phyloP scores from a whole-genome alignment of 106 monocot genomes.

The Dactylorhiza incarnata region DNA sequence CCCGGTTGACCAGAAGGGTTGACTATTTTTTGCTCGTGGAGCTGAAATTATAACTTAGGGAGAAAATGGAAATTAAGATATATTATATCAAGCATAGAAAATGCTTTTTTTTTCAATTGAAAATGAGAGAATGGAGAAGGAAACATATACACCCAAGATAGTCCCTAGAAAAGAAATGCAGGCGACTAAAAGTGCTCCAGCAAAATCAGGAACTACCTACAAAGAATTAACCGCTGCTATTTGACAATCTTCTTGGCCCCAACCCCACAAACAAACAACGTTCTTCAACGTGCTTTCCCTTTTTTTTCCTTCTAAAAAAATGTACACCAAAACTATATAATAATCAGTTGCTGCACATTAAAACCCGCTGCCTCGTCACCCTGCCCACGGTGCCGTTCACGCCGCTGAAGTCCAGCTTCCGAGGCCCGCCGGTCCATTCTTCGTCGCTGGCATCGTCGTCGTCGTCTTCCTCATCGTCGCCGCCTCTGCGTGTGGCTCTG shows the following conservation, averaged over 20 bases:
- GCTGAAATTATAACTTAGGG: too few species aligned
- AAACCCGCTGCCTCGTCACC: slow-evolving; percentile 47
- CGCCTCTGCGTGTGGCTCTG: background rate
- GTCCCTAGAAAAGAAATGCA: background rate
- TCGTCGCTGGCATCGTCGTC: slow-evolving; percentile 29
- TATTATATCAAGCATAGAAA: too few species aligned
- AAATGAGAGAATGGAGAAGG: slow-evolving; percentile 3
- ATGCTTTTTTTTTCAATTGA: background rate
- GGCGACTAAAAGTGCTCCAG: slow-evolving; percentile 9
- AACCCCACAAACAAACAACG: background rate
- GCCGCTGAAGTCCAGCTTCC: slow-evolving; percentile 44
- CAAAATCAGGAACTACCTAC: slow-evolving; percentile 2
- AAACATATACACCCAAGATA: slow-evolving; percentile 5
- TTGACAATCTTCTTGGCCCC: background rate
- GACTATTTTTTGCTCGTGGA: too few species aligned
- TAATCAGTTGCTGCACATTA: slow-evolving; percentile 7
- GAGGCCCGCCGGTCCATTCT: slow-evolving; percentile 58
- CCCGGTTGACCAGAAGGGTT: too few species aligned
- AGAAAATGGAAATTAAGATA: too few species aligned
- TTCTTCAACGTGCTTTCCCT: too few species aligned
- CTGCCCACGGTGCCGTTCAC: slow-evolving; percentile 30
- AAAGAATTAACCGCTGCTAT: slow-evolving; percentile 8
- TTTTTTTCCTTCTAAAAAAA: background rate
- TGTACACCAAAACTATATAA: background rate
- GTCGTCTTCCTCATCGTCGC: background rate